Evolutionary conservation across 352 stramenopile species (phyloP).

Genomic region (Phytophthora crassamura): DNA sequence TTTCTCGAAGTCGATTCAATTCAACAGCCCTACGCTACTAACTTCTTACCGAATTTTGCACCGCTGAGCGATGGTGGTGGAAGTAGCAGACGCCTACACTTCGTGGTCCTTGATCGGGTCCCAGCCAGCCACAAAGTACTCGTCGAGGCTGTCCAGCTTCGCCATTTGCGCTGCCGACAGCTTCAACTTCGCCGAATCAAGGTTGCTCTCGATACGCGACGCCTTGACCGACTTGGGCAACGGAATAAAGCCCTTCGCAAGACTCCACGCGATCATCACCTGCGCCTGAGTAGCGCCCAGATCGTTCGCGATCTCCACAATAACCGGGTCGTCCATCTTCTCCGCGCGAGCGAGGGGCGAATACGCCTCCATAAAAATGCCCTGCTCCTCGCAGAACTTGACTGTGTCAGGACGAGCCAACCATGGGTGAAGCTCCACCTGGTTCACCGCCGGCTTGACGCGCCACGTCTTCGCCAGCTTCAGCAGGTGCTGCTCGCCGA

Average conservation of each 20-base stretch:
- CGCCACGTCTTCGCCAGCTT: constrained; percentile 66
- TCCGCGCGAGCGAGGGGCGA: constrained; percentile 44
- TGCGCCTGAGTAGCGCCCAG: constrained; percentile 41
- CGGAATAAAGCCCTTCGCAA: constrained; percentile 56
- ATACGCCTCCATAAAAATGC: constrained; percentile 58
- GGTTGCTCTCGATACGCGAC: constrained; percentile 49
- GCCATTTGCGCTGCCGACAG: constrained; percentile 39
- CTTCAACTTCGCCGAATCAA: constrained; percentile 37
- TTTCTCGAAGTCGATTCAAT: no score
- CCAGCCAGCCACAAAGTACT: constrained; percentile 45
- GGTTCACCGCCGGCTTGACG: constrained; percentile 76
- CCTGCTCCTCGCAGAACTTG: no score
- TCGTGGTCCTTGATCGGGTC: constrained; percentile 48
- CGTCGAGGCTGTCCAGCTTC: constrained; percentile 40
- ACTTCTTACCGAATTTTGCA: no score
- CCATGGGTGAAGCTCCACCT: constrained; percentile 82
- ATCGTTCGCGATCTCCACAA: constrained; percentile 37
- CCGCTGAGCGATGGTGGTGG: no score
- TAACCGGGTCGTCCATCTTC: constrained; percentile 34
- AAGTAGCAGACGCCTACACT: no score
- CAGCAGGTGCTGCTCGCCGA: constrained; percentile 43
- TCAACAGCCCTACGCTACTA: no score
- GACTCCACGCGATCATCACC: constrained; percentile 55
- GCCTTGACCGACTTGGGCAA: constrained; percentile 62
- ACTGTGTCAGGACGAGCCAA: constrained; percentile 55